phyloP scores from a whole-genome alignment of 495 filamentous ascomycete genomes.

The Aspergillus hancockii region DNA sequence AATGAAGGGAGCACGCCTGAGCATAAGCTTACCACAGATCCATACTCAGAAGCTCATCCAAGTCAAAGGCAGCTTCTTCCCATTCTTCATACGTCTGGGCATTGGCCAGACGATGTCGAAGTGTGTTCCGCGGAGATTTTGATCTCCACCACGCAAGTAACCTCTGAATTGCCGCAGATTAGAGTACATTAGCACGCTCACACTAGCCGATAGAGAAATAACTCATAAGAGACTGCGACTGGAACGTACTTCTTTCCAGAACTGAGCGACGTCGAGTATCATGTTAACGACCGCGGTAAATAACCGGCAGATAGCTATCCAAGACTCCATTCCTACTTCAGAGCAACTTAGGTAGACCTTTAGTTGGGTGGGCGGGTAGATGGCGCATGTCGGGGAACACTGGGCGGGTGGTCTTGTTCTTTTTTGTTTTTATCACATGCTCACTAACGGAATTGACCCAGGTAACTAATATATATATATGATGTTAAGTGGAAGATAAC shows the following conservation, averaged over 20 bases:
- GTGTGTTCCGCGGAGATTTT: conserved; percentile 35
- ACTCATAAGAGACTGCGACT: neutral
- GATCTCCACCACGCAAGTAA: conserved; percentile 43
- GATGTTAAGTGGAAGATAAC: too few relatives aligned
- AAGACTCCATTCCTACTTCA: conserved; percentile 16
- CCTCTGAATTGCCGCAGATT: conserved; percentile 23
- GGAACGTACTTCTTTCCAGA: conserved; percentile 61
- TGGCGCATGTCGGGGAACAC: conserved; percentile 10
- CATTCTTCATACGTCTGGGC: conserved; percentile 78
- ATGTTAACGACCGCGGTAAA: conserved; percentile 53
- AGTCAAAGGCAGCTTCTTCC: conserved; percentile 74
- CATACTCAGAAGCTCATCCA: conserved; percentile 75
- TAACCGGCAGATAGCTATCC: conserved; percentile 31
- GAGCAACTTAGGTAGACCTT: neutral
- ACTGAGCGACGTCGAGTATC: conserved; percentile 61
- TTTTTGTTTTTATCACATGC: too few relatives aligned
- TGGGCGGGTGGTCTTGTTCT: conserved; percentile 21
- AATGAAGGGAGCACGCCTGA: neutral
- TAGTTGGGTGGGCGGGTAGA: neutral
- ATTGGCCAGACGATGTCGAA: conserved; percentile 50
- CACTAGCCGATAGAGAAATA: neutral
- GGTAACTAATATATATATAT: too few relatives aligned
- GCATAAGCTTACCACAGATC: conserved; percentile 71
- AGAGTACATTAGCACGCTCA: neutral
- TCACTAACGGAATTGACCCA: conserved; percentile 11